phyloP scores from a whole-genome alignment of 2,329 filamentous ascomycete genomes.

The Colletotrichum sp. region DNA sequence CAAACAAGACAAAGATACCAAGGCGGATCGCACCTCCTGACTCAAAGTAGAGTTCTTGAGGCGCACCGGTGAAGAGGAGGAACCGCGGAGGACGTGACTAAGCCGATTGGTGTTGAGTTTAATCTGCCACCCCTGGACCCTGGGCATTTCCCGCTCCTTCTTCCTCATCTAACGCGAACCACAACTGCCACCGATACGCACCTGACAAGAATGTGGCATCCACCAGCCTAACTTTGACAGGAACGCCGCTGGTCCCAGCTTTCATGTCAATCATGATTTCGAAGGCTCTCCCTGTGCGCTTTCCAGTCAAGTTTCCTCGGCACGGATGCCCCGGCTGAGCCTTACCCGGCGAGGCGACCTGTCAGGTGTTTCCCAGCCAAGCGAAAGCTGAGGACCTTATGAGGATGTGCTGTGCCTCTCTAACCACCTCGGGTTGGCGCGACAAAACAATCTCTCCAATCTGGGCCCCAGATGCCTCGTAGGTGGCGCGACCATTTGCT shows the following conservation, averaged over 20 bases:
- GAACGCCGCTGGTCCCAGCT: neutral
- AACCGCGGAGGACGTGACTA: neutral
- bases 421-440: constrained; percentile 4
- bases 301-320: neutral
- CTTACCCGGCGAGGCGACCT: neutral
- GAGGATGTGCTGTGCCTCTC: neutral
- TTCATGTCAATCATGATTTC: neutral
- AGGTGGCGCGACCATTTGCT: neutral
- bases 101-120: neutral
- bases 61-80: neutral
- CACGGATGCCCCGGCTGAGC: neutral
- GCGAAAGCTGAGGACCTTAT: neutral
- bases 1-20: neutral
- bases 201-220: neutral
- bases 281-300: neutral
- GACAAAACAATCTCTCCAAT: neutral
- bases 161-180: neutral
- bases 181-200: neutral
- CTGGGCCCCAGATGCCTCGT: neutral
- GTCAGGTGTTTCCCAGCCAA: neutral
- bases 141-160: neutral
- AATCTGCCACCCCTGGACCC: neutral
- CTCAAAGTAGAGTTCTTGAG: neutral
- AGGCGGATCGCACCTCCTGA: neutral
- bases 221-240: no score